A percentile compares a stretch with the other conserved stretches of the same genome.
Evolutionary conservation across 345 rosid genomes (phyloP).

Genomic region (Populus tremula): DNA sequence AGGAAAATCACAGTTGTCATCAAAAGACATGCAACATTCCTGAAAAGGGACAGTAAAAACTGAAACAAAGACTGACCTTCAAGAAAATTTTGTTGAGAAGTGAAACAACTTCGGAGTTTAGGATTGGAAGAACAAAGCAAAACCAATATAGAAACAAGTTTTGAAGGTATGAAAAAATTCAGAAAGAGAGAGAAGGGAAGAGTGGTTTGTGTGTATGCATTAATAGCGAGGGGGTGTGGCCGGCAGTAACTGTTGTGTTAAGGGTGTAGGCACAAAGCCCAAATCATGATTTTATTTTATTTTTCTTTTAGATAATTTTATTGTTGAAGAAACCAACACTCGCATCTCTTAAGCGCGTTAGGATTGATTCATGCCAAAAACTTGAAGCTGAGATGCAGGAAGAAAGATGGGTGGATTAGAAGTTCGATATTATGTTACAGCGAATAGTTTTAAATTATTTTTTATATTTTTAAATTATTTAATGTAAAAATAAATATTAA

Average conservation of each 20-base stretch:
- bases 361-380: not conserved
- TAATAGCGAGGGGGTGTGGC: not conserved
- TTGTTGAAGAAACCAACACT: not conserved
- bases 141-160: not conserved
- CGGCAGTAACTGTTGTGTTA: constrained; percentile 5
- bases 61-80: constrained; percentile 15
- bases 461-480: too few relatives aligned
- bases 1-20: not conserved
- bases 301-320: not conserved
- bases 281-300: not conserved
- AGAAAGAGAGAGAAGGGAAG: not conserved
- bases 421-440: too few relatives aligned
- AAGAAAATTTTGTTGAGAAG: not conserved
- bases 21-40: not conserved
- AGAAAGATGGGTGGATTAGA: too few relatives aligned
- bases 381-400: too few relatives aligned
- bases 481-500: too few relatives aligned
- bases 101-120: not conserved
- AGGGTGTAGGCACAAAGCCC: not conserved
- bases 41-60: not conserved
- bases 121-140: not conserved
- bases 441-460: too few relatives aligned
- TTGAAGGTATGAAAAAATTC: not conserved
- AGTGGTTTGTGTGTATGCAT: constrained; percentile 12
- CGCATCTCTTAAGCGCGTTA: not conserved